Base-by-base conservation (phyloP, 2,329 filamentous ascomycete genomes). In the Xylariaceae sp. region DNA sequence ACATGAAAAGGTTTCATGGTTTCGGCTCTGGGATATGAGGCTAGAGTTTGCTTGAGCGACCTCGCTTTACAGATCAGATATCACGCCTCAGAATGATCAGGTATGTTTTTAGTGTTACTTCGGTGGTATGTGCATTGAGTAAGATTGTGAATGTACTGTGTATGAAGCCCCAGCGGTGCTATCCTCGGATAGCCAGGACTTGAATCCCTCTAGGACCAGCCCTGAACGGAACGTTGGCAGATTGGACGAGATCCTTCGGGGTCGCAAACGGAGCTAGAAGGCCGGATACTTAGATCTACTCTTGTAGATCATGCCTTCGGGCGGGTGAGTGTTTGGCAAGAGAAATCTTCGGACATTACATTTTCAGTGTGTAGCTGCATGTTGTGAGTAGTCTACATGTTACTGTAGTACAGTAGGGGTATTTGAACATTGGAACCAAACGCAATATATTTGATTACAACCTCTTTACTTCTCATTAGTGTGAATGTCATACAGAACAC, bases 151-250 rank as follows among this genome's bases (percentile, higher is more conserved):
- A 45, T 45, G n/a, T 40, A 22, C 38, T 4, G 45, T 43, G 31
- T 27, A 19, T 31, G 42, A 42, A 22, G 42, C 66, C 72, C 85
- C 85, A 87, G 75, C 81, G 86, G 83, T 87, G 85, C 85, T 83
- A 78, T 82, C 82, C 76, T 72, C 78, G 80, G 85, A 78, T 77
- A 80, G 85, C 86, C 85, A 80, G 86, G 78, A 75, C 82, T 80
- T 72, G 72, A 76, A 80, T 83, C 75, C 78, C 66, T 78, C 74
- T 76, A 86, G 81, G 80, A 81, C 77, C 72, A 75, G 79, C 77
- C 44, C 84, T 85, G 86, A 89, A 89, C 86, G 86, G 86, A 89
- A 82, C 86, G 83, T 86, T 88, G 86, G 86, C 67, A 90, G 75
- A 87, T 73, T 59, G 74, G 66, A 68, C 54, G 11, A 45, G 12